Base-by-base conservation (phyloP, 352 stramenopile species). In the Pythium chondricola region DNA sequence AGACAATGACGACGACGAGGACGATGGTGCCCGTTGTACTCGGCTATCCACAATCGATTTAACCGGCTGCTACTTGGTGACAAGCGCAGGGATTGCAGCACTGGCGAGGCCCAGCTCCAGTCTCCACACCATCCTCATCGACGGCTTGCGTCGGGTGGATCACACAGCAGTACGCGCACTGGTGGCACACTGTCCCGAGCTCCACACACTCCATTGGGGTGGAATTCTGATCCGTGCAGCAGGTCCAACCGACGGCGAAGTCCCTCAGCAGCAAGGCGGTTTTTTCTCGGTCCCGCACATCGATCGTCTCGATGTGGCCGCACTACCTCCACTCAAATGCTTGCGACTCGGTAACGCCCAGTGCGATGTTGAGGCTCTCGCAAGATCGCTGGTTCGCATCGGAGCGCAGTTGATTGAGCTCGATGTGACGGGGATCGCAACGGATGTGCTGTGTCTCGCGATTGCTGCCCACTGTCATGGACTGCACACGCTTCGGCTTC, bases 261-360 rank as follows among this genome's bases (percentile, higher is more conserved):
- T 8, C n/a, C 13, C 40, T 4, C 14, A 9, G 1, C 43, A 18
- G 13, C 22, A 32, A 9, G 38, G 20, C 13, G 67, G 56, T 24
- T 88, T 92, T 56, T 89, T 89, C 63, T 86, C 74, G 9, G 74
- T 79, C 21, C 78, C 81, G 14, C 56, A 63, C 9, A 36, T 89
- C 8, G 63, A 66, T 43, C 52, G 63, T 0, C 31, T 43, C 3
- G 57, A 52, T 4, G 42, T 88, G 8, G 42, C 48, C 4, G 50
- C 39, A 42, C 50, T 61, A 7, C 31, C 6, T 7, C 48, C 43
- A 2, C 61, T 89, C 13, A 60, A 56, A 25, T 73, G 61, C 2
- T 61, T 92, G 3, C 69, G 74, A 44, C 48, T 92, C 25, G 74
- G 69, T 25, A 80, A 61, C 11, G 75, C 71, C 18, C 61, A 82